These are phyloP conservation scores for Castanospermum australe DNA, from an alignment of 306 rosid genomes.

Conservation along the genomic window DNA sequence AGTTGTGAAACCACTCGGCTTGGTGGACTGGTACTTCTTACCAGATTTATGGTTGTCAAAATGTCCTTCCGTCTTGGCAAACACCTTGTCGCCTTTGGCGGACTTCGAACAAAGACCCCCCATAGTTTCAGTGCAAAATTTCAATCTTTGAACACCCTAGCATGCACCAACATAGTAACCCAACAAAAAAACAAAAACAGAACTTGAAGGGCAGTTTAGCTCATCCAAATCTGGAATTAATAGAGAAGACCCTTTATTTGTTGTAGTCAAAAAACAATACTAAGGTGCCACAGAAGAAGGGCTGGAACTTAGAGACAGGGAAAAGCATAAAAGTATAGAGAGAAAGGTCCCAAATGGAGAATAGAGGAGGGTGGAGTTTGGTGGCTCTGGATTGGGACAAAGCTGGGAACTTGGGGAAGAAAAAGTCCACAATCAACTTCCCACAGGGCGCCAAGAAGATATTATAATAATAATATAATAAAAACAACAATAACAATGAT, in stretches of 20 bases:
- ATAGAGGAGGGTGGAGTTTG: background rate
- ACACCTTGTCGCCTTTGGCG: conserved; percentile 34
- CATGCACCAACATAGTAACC: conserved; percentile 1
- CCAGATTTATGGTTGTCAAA: conserved; percentile 34
- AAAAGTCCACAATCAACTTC: conserved; percentile 35
- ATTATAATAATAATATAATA: background rate
- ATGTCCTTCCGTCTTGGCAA: conserved; percentile 32
- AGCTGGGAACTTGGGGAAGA: conserved; percentile 36
- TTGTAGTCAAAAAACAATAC: background rate
- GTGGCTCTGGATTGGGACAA: conserved; percentile 13
- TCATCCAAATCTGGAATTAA: conserved; percentile 25
- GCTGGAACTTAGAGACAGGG: background rate
- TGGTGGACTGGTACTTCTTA: conserved; percentile 13
- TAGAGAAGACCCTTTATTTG: background rate
- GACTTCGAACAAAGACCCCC: conserved; percentile 74
- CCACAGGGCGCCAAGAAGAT: conserved; percentile 19
- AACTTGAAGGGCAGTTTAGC: conserved; percentile 5
- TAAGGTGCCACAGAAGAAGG: background rate
- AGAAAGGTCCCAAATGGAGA: background rate
- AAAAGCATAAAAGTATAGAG: background rate
- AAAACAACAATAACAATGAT: background rate
- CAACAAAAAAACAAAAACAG: background rate
- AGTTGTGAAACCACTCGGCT: conserved; percentile 26
- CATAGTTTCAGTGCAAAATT: conserved; percentile 40
- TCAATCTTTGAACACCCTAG: conserved; percentile 15